These are phyloP conservation scores for Calonectria pteridis DNA, from an alignment of 2,329 filamentous ascomycete genomes.

Conservation along the genomic window DNA sequence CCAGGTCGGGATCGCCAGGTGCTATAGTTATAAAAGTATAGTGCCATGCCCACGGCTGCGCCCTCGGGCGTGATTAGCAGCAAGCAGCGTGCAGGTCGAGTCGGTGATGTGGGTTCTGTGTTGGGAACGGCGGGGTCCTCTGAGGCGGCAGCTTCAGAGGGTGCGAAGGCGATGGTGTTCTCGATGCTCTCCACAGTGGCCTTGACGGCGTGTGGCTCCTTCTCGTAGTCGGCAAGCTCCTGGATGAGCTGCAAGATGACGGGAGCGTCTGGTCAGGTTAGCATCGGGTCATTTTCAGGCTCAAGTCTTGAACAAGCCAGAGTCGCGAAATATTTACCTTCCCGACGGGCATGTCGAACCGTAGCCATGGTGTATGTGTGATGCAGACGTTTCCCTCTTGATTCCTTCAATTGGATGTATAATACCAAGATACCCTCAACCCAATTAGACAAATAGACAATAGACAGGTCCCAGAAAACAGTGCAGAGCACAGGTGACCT, in stretches of 20 bases:
- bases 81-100: conserved; percentile 79
- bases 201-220: conserved; percentile 78
- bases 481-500: neutral
- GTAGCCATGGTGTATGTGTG: conserved; percentile 38
- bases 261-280: conserved; percentile 73
- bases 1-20: conserved; percentile 90
- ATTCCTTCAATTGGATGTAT: neutral
- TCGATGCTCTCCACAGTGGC: conserved; percentile 82
- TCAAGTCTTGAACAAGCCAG: neutral
- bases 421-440: conserved; percentile 13
- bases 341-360: conserved; percentile 42
- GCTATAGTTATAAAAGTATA: conserved; percentile 97
- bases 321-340: conserved; percentile 32
- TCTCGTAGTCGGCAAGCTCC: conserved; percentile 87
- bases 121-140: conserved; percentile 47
- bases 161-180: conserved; percentile 83
- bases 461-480: neutral
- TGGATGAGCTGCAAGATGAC: conserved; percentile 84
- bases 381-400: neutral
- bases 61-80: conserved; percentile 68
- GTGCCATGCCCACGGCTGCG: conserved; percentile 77
- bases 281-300: neutral
- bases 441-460: neutral
- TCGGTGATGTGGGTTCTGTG: conserved; percentile 66
- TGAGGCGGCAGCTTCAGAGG: conserved; percentile 54